A percentile compares a stretch with the other conserved stretches of the same genome.
Evolutionary conservation across 2,329 filamentous ascomycete species (phyloP).

Genomic region (Lanzia echinophila): DNA sequence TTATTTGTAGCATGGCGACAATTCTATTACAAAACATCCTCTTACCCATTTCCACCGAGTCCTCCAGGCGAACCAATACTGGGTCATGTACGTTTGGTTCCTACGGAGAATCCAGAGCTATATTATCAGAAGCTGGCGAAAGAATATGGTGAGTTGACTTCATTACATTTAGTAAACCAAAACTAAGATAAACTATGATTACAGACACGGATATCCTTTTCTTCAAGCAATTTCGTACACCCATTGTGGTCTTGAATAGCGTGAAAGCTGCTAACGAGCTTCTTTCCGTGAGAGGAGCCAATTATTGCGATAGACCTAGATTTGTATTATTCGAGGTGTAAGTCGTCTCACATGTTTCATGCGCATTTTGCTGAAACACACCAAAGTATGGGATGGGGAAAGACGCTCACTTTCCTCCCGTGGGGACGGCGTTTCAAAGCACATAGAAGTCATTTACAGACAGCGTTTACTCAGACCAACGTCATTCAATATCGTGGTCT

Average conservation of each 20-base stretch:
- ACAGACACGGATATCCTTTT: conserved; percentile 19
- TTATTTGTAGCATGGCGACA: not conserved
- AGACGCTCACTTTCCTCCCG: conserved; percentile 40
- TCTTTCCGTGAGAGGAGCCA: conserved; percentile 39
- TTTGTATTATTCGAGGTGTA: conserved; percentile 32
- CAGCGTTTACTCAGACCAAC: conserved; percentile 36
- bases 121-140: conserved; percentile 22
- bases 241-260: conserved; percentile 40
- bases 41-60: conserved; percentile 21
- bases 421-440: conserved; percentile 38
- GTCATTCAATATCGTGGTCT: conserved; percentile 28
- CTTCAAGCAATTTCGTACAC: conserved; percentile 24
- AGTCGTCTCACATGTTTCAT: not conserved
- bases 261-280: conserved; percentile 38
- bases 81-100: conserved; percentile 23
- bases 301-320: conserved; percentile 40
- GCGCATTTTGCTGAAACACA: not conserved
- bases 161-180: not conserved
- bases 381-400: conserved; percentile 35
- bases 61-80: conserved; percentile 22
- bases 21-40: not conserved
- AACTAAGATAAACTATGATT: not conserved
- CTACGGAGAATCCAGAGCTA: conserved; percentile 16
- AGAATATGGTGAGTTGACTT: conserved; percentile 17
- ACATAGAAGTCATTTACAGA: conserved; percentile 40